phyloP scores from a whole-genome alignment of 352 stramenopile species.

The Bremia lactucae region DNA sequence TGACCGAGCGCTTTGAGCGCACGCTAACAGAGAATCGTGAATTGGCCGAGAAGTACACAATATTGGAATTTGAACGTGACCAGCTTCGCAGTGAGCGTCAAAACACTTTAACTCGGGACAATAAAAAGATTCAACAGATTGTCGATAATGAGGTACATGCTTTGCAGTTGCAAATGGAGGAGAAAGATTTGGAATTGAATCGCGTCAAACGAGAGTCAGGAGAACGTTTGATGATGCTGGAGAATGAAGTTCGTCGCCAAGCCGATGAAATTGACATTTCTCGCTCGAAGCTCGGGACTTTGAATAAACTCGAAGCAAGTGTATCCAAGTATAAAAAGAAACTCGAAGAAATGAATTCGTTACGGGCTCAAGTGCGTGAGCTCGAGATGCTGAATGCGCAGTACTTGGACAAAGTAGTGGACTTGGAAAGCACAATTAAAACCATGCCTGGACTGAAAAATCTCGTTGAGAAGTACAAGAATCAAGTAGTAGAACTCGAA shows the following conservation, averaged over 20 bases:
- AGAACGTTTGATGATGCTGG: slow-evolving; percentile 67
- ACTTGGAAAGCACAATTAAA: slow-evolving; percentile 80
- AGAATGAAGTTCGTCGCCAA: slow-evolving; percentile 81
- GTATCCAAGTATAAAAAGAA: slow-evolving; percentile 83
- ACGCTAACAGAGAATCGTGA: slow-evolving; percentile 37
- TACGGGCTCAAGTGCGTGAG: slow-evolving; percentile 67
- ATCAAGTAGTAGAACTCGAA: slow-evolving; percentile 81
- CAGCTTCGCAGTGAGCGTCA: slow-evolving; percentile 63
- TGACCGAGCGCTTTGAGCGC: slow-evolving; percentile 64
- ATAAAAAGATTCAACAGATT: slow-evolving; percentile 85
- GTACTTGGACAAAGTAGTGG: slow-evolving; percentile 77
- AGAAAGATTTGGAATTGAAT: slow-evolving; percentile 64
- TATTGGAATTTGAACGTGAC: slow-evolving; percentile 55
- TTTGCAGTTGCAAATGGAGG: slow-evolving; percentile 62
- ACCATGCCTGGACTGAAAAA: slow-evolving; percentile 72
- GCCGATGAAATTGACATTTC: slow-evolving; percentile 81
- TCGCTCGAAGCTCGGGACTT: slow-evolving; percentile 66
- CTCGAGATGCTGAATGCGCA: slow-evolving; percentile 68
- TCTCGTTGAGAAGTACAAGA: slow-evolving; percentile 81
- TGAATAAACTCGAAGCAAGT: slow-evolving; percentile 73
- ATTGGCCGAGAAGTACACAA: slow-evolving; percentile 30
- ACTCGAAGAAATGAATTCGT: slow-evolving; percentile 74
- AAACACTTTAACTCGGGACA: slow-evolving; percentile 65
- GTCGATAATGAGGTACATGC: slow-evolving; percentile 73
- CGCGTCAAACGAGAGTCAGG: slow-evolving; percentile 64